Evolutionary conservation across 805 yeast species (phyloP).

Genomic region (Zygotorulaspora sp.): DNA sequence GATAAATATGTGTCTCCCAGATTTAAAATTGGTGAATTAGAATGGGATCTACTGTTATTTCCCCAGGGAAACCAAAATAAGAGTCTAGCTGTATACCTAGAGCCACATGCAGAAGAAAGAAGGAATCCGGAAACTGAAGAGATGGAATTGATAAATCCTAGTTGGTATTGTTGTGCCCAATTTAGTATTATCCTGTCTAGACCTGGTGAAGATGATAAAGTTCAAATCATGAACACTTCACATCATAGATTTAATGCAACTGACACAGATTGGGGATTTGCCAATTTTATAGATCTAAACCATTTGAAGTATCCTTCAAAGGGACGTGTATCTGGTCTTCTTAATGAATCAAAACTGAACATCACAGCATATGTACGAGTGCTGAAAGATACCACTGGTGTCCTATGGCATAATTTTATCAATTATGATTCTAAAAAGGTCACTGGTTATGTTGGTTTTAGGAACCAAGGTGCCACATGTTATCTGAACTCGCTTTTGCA

Average conservation of each 20-base stretch:
- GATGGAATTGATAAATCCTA: constrained; percentile 36
- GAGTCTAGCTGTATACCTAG: constrained; percentile 70
- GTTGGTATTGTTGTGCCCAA: constrained; percentile 89
- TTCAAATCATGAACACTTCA: constrained; percentile 59
- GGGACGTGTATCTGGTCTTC: constrained; percentile 38
- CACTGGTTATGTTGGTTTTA: constrained; percentile 89
- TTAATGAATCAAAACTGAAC: constrained; percentile 55
- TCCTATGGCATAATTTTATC: constrained; percentile 82
- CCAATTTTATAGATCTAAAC: constrained; percentile 61
- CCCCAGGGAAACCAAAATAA: constrained; percentile 67
- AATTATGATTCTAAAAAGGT: constrained; percentile 81
- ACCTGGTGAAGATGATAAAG: constrained; percentile 56
- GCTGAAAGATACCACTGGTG: constrained; percentile 87
- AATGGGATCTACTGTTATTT: constrained; percentile 69
- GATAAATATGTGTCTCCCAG: constrained; percentile 39
- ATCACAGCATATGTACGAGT: constrained; percentile 74
- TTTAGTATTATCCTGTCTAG: constrained; percentile 83
- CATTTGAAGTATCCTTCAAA: constrained; percentile 40
- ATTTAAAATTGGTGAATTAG: constrained; percentile 55
- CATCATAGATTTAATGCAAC: constrained; percentile 70
- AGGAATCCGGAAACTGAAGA: constrained; percentile 29
- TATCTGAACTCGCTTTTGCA: constrained; percentile 89
- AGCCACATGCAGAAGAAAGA: constrained; percentile 50
- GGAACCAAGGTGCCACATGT: constrained; percentile 98
- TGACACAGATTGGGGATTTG: constrained; percentile 96